Conservation (phyloP, 2,329 filamentous ascomycete species). For the Xylaria sp. region DNA sequence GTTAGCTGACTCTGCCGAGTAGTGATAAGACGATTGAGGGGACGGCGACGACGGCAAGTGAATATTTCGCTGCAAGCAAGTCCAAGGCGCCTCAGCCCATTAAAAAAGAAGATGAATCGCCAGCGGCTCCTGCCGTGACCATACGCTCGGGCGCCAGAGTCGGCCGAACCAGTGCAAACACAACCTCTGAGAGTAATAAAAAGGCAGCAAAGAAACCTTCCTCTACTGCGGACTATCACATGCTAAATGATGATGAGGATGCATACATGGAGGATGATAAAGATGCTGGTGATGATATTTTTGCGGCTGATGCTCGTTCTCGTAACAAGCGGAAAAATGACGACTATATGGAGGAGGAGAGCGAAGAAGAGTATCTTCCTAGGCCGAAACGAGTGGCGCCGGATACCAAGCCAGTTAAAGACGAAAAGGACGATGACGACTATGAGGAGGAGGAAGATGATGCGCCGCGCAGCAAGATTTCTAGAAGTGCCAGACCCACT, state of each 20-base stretch:
- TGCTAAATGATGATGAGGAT: constrained; percentile 48
- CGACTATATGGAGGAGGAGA: constrained; percentile 67
- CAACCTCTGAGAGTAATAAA: constrained; percentile 30
- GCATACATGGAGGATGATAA: constrained; percentile 61
- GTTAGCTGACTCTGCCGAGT: constrained; percentile 10
- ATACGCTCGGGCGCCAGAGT: constrained; percentile 50
- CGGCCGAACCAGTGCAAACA: constrained; percentile 35
- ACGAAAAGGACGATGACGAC: not conserved
- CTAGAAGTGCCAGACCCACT: constrained; percentile 31
- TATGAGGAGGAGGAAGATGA: constrained; percentile 24
- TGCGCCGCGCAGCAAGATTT: constrained; percentile 27
- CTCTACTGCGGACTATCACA: constrained; percentile 38
- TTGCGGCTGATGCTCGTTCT: constrained; percentile 65
- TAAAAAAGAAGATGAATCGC: constrained; percentile 37
- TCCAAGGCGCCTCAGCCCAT: constrained; percentile 38
- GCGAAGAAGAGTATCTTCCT: constrained; percentile 63
- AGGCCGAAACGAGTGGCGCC: constrained; percentile 54
- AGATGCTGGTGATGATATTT: constrained; percentile 77
- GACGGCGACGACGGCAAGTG: constrained; percentile 49
- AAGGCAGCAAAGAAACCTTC: constrained; percentile 41
- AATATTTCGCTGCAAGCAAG: constrained; percentile 51
- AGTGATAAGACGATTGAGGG: constrained; percentile 43
- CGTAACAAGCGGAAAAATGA: constrained; percentile 64
- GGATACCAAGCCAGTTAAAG: constrained; percentile 34
- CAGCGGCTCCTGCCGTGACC: constrained; percentile 38